Percentiles rank a stretch among this genome's conserved stretches.
These are phyloP conservation scores for Friedmanniomyces simplex DNA, from an alignment of 495 filamentous ascomycete genomes.

Conservation along the genomic window DNA sequence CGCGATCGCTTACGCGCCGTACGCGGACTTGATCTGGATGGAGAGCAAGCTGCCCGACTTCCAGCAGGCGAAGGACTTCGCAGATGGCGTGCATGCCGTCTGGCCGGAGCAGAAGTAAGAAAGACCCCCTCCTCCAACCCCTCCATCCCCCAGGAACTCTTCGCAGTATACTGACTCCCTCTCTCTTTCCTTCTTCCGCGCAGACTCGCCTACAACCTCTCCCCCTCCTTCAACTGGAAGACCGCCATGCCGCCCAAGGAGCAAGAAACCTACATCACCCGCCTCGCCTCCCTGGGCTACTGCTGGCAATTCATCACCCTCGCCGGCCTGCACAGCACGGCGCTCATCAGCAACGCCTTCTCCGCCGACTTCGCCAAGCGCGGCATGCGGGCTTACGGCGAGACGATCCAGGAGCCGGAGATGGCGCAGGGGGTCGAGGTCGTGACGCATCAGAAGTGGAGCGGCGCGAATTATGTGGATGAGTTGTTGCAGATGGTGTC, in stretches of 20 bases:
- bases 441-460: slow-evolving; percentile 98
- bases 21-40: slow-evolving; percentile 97
- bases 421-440: slow-evolving; percentile 85
- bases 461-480: slow-evolving; percentile 86
- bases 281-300: slow-evolving; percentile 80
- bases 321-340: slow-evolving; percentile 92
- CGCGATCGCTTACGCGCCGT: slow-evolving; percentile 84
- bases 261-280: slow-evolving; percentile 93
- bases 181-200: too few species aligned
- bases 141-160: background rate
- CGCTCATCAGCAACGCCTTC: slow-evolving; percentile 81
- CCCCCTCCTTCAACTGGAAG: slow-evolving; percentile 99
- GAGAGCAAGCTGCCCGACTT: slow-evolving; percentile 94
- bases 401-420: slow-evolving; percentile 95
- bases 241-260: slow-evolving; percentile 85
- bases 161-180: slow-evolving; percentile 20
- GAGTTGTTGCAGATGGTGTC: slow-evolving; percentile 95
- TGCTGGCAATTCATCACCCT: slow-evolving; percentile 99
- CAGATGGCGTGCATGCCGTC: slow-evolving; percentile 82
- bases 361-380: slow-evolving; percentile 66
- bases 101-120: slow-evolving; percentile 93
- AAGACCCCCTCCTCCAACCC: too few species aligned
- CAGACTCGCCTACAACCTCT: slow-evolving; percentile 92
- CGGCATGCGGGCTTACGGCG: slow-evolving; percentile 95
- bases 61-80: slow-evolving; percentile 86